phyloP scores from a whole-genome alignment of 371 early-diverging fungal species.

The Globomyces sp. region DNA sequence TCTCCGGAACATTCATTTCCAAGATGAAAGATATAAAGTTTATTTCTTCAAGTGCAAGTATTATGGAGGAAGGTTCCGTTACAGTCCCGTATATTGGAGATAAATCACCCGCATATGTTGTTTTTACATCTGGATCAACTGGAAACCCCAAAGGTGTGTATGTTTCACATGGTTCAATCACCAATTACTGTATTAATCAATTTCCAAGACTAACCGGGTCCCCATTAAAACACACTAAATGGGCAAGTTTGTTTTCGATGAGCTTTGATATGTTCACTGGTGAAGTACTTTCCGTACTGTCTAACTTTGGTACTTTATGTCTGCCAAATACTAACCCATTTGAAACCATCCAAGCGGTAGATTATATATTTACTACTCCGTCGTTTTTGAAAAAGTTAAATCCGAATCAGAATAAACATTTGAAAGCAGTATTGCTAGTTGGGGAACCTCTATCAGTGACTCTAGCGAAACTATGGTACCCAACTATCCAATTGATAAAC shows the following conservation, averaged over 20 bases:
- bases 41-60: too few species aligned
- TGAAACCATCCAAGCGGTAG: slow-evolving; percentile 3
- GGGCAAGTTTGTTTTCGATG: slow-evolving; percentile 22
- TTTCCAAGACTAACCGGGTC: background rate
- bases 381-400: slow-evolving; percentile 21
- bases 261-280: slow-evolving; percentile 28
- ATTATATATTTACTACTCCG: slow-evolving; percentile 12
- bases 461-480: slow-evolving; percentile 22
- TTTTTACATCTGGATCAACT: slow-evolving; percentile 54
- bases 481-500: slow-evolving; percentile 12
- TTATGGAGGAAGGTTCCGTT: background rate
- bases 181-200: slow-evolving; percentile 10
- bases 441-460: slow-evolving; percentile 19
- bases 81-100: background rate
- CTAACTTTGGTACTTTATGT: slow-evolving; percentile 25
- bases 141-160: slow-evolving; percentile 53
- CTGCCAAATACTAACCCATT: slow-evolving; percentile 22
- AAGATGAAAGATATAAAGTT: too few species aligned
- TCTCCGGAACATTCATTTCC: too few species aligned
- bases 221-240: slow-evolving; percentile 6
- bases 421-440: slow-evolving; percentile 22
- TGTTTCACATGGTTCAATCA: slow-evolving; percentile 31
- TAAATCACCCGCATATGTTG: slow-evolving; percentile 25
- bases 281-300: slow-evolving; percentile 22
- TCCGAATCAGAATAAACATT: slow-evolving; percentile 22